A percentile compares a stretch with the other conserved stretches of the same genome.
Conservation (phyloP, 2,329 filamentous ascomycete species). For the Neonectria faginata region DNA sequence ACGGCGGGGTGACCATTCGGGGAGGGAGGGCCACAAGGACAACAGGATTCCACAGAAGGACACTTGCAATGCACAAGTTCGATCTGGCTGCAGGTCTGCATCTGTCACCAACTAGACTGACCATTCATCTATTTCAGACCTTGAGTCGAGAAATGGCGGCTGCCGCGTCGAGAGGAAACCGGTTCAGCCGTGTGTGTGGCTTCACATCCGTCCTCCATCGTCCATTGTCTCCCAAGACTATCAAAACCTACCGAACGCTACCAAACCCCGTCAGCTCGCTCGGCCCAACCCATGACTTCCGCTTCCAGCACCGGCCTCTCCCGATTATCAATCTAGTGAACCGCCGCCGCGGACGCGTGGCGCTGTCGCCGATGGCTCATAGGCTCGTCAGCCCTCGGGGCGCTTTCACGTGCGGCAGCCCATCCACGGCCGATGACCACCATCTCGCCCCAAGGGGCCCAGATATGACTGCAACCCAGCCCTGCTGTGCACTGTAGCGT, state of each 20-base stretch:
- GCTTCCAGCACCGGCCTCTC: constrained; percentile 35
- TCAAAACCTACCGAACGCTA: too few relatives aligned
- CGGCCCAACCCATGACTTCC: constrained; percentile 44
- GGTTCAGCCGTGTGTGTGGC: constrained; percentile 1
- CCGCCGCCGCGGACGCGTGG: constrained; percentile 40
- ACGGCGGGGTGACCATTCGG: too few relatives aligned
- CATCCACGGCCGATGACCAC: constrained; percentile 43
- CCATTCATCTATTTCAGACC: too few relatives aligned
- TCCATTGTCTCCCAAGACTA: too few relatives aligned
- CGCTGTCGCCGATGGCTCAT: constrained; percentile 38
- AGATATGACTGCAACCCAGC: constrained; percentile 39
- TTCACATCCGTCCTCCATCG: too few relatives aligned
- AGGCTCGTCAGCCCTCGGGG: constrained; percentile 31
- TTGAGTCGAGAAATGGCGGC: constrained; percentile 7
- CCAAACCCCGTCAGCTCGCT: constrained; percentile 33
- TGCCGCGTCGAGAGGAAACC: constrained; percentile 15
- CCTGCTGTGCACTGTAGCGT: constrained; percentile 24
- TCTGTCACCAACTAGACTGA: not conserved
- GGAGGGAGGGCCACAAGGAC: not conserved
- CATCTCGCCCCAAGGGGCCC: constrained; percentile 25
- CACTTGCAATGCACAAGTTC: constrained; percentile 21
- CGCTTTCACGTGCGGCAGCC: constrained; percentile 42
- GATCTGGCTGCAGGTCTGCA: not conserved
- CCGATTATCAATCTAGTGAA: constrained; percentile 32
- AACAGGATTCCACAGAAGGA: not conserved